A percentile compares a stretch with the other conserved stretches of the same genome.
Conservation (phyloP, 2,329 filamentous ascomycete genomes). For the Trichophyton mentagrophytes region DNA sequence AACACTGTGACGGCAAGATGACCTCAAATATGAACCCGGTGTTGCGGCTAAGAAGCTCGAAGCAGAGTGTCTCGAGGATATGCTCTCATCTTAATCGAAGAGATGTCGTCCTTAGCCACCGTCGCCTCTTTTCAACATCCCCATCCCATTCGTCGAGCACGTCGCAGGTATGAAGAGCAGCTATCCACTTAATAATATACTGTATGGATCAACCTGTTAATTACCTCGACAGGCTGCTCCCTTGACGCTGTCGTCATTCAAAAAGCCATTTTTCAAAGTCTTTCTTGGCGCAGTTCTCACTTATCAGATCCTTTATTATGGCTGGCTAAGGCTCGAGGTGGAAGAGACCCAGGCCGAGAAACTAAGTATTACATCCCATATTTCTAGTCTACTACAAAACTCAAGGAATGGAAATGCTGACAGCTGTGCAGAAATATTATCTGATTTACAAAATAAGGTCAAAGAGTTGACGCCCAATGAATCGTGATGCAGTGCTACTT, state of each 20-base stretch:
- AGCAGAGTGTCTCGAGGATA: background rate
- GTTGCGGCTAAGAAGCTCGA: background rate
- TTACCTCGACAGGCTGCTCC: background rate
- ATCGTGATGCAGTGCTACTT: background rate
- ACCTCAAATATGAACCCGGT: background rate
- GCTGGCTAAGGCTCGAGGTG: constrained; percentile 37
- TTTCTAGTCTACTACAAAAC: background rate
- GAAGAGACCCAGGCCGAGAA: constrained; percentile 33
- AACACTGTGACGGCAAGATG: background rate
- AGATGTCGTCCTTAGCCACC: background rate
- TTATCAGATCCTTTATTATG: constrained; percentile 38
- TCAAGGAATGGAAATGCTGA: background rate
- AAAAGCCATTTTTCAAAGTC: constrained; percentile 35
- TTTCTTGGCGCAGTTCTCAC: constrained; percentile 37
- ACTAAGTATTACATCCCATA: constrained; percentile 23
- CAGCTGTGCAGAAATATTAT: constrained; percentile 5
- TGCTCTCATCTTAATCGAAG: background rate
- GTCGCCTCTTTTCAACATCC: background rate
- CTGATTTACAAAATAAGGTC: constrained; percentile 9
- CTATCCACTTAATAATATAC: background rate
- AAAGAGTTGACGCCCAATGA: constrained; percentile 15
- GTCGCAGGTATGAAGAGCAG: background rate
- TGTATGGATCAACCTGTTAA: background rate
- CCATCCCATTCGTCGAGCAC: background rate
- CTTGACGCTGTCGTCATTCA: constrained; percentile 26